Conservation (phyloP, 495 filamentous ascomycete species). For the Talaromyces wortmannii region DNA sequence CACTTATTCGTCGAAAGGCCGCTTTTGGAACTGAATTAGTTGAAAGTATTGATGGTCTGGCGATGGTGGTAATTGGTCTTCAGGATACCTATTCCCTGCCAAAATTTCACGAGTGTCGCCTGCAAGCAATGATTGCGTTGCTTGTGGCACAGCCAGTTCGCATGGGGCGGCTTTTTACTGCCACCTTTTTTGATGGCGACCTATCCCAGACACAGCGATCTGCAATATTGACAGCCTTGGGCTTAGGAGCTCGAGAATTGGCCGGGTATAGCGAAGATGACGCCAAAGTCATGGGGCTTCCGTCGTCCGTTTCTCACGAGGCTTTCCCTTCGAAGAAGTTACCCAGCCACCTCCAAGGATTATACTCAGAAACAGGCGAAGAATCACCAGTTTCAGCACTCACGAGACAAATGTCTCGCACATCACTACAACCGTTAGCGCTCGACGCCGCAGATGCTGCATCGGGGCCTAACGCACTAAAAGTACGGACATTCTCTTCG, state of each 20-base stretch:
- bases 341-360: constrained; percentile 44
- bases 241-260: constrained; percentile 79
- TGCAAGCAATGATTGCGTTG: constrained; percentile 80
- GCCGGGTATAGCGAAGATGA: constrained; percentile 71
- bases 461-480: constrained; percentile 75
- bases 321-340: constrained; percentile 69
- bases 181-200: constrained; percentile 85
- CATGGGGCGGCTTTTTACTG: constrained; percentile 79
- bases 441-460: constrained; percentile 56
- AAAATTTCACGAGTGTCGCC: constrained; percentile 64
- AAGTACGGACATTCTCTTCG: constrained; percentile 72
- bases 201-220: constrained; percentile 79
- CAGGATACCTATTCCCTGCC: constrained; percentile 59
- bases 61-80: constrained; percentile 65
- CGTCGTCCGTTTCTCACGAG: constrained; percentile 17
- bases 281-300: constrained; percentile 28
- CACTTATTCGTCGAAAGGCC: constrained; percentile 80
- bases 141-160: constrained; percentile 66
- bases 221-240: constrained; percentile 72
- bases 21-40: constrained; percentile 81
- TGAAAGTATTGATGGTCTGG: constrained; percentile 78
- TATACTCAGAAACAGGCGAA: constrained; percentile 31
- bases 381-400: constrained; percentile 54
- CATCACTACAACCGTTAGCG: constrained; percentile 75
- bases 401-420: constrained; percentile 52